Base-by-base conservation (phyloP, 345 rosid genomes). In the Populus simonii region DNA sequence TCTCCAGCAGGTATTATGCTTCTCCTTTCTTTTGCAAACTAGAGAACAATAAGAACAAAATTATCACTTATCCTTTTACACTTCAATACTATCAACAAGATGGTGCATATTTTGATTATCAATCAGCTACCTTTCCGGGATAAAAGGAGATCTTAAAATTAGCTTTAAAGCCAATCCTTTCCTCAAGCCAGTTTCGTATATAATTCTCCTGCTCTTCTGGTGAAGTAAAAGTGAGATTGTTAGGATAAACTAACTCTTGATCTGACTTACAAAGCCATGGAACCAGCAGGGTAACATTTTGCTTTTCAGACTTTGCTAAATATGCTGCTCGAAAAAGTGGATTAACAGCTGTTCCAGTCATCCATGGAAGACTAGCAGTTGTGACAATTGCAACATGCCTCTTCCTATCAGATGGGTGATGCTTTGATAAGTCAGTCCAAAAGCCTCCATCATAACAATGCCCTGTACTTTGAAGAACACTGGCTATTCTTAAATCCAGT, bases 311-410 rank as follows among this genome's bases (percentile, higher is more conserved):
- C 76, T 90, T 89, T 8, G 99, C 89, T 68, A 96, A 83, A 87
- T 86, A 96, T 16, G 98, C 99, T 11, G 99, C 99, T 73, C 98
- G 89, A 72, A 93, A 93, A 75, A 96, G 89, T 20, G 99, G 98
- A 83, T 96, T 96, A 73, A 96, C 93, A 80, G 99, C 99, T 74
- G 99, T 96, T 81, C 99, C 99, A 9, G 98, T 96, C 99, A 96
- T 93, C 99, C 99, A 96, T 33, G 99, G 99, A 83, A 96, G 98
- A 84, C 99, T 96, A 61, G 98, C 98, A 79, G 99, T 94, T 47
- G 97, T 93, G 70, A 94, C 94, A 84, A 94, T 93, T 74, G 98
- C 98, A 27, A 96, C 98, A 75, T 92, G 94, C 86, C 99, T 90
- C 85, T 89, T 88, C 80, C 84, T 81, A 70, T 89, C 91, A 17